These are phyloP conservation scores for Hypholoma fasciculare DNA, from an alignment of 768 basidiomycete species.

Conservation along the genomic window DNA sequence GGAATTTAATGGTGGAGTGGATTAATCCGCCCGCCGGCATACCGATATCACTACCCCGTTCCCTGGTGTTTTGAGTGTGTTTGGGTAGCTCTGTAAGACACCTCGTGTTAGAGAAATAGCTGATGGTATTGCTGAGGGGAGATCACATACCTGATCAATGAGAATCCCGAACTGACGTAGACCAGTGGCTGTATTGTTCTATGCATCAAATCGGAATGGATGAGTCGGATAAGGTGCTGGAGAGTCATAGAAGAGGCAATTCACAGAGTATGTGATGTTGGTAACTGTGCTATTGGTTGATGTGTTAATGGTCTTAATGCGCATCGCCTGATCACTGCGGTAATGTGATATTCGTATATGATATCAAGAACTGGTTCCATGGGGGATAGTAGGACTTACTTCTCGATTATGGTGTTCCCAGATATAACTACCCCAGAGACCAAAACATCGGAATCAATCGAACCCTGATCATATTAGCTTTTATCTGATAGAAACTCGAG, in stretches of 20 bases:
- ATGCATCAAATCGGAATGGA: background rate
- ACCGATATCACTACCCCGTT: conserved; percentile 61
- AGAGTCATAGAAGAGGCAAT: conserved; percentile 3
- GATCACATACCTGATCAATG: conserved; percentile 51
- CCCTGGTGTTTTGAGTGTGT: conserved; percentile 51
- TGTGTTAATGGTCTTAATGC: conserved; percentile 56
- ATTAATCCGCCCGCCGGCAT: conserved; percentile 14
- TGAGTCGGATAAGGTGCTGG: background rate
- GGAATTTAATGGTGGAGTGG: background rate
- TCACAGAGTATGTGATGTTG: conserved; percentile 49
- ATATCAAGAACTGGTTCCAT: no score
- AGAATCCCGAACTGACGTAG: conserved; percentile 53
- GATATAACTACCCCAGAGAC: conserved; percentile 49
- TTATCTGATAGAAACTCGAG: background rate
- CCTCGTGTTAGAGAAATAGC: no score
- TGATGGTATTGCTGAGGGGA: background rate
- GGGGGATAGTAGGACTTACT: conserved; percentile 32
- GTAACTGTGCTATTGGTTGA: conserved; percentile 49
- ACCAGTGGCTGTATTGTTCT: conserved; percentile 55
- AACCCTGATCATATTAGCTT: conserved; percentile 40
- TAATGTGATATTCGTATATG: no score
- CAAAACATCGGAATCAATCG: conserved; percentile 44
- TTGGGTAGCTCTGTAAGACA: conserved; percentile 52
- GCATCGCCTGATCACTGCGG: conserved; percentile 50
- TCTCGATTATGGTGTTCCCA: conserved; percentile 54